phyloP scores from a whole-genome alignment of 1,284 basidiomycete species.

The Flammula alnicola region DNA sequence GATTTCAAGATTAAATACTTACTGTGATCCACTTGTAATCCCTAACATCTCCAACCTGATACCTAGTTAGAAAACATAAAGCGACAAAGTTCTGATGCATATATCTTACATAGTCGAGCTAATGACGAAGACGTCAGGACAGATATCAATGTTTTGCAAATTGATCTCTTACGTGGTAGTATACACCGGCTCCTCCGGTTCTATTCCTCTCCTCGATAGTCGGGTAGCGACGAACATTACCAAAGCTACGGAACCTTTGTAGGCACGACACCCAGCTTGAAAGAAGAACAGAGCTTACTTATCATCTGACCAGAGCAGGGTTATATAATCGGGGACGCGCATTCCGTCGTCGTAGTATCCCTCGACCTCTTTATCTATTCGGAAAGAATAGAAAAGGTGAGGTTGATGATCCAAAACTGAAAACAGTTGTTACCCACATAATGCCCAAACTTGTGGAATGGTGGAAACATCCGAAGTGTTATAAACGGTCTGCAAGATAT shows the following conservation, averaged over 20 bases:
- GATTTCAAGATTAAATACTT: conserved; percentile 19
- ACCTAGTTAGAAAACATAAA: background rate
- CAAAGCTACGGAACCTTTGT: conserved; percentile 48
- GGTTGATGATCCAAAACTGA: background rate
- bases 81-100: background rate
- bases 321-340: conserved; percentile 58
- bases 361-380: conserved; percentile 65
- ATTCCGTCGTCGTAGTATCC: conserved; percentile 69
- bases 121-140: too few relatives aligned
- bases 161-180: conserved; percentile 69
- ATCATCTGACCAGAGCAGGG: conserved; percentile 65
- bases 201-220: conserved; percentile 54
- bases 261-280: background rate
- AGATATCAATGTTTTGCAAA: too few relatives aligned
- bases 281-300: conserved; percentile 44
- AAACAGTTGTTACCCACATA: conserved; percentile 46
- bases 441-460: conserved; percentile 69
- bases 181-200: conserved; percentile 69
- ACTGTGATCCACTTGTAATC: conserved; percentile 69
- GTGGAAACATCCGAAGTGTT: conserved; percentile 50
- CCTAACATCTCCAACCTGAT: conserved; percentile 59
- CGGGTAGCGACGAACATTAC: conserved; percentile 64
- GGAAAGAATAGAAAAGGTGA: background rate
- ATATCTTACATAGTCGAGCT: conserved; percentile 51
- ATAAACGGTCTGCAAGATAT: conserved; percentile 63